Conservation (phyloP, 2,329 filamentous ascomycete genomes). For the Colletotrichum lini region DNA sequence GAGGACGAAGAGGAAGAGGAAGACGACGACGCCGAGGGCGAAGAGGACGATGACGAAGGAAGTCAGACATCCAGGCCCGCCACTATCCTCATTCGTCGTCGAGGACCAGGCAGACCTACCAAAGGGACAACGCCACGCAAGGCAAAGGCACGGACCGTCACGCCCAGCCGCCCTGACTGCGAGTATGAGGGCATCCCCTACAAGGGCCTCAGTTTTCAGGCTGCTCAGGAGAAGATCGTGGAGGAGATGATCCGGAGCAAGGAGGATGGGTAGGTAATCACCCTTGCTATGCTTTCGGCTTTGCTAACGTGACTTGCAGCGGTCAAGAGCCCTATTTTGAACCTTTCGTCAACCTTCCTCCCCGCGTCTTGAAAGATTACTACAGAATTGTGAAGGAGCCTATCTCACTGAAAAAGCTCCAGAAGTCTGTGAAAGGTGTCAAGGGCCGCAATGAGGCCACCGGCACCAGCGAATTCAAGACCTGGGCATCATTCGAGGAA, state of each 20-base stretch:
- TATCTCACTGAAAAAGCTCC: constrained; percentile 81
- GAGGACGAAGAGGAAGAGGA: constrained; percentile 48
- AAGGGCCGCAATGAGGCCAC: constrained; percentile 77
- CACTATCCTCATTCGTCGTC: constrained; percentile 58
- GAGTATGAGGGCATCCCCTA: constrained; percentile 73
- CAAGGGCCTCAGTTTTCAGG: constrained; percentile 82
- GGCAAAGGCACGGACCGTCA: constrained; percentile 50
- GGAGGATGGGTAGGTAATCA: constrained; percentile 72
- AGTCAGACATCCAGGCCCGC: constrained; percentile 45
- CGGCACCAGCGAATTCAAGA: constrained; percentile 79
- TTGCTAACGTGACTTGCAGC: constrained; percentile 56
- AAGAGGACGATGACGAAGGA: constrained; percentile 52
- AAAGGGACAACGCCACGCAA: constrained; percentile 51
- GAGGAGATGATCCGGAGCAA: constrained; percentile 79
- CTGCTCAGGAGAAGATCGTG: constrained; percentile 89
- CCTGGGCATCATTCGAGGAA: constrained; percentile 86
- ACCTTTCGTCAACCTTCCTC: constrained; percentile 84
- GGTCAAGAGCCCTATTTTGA: constrained; percentile 79
- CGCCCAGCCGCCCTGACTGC: constrained; percentile 62
- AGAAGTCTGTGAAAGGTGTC: constrained; percentile 82
- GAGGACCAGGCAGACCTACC: constrained; percentile 53
- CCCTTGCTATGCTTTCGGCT: constrained; percentile 16
- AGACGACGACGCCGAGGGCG: constrained; percentile 50
- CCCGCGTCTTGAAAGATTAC: constrained; percentile 84
- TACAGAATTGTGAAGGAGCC: constrained; percentile 88